Evolutionary conservation across 257 asterid genomes (phyloP).

Genomic region (Primulina eburnea): DNA sequence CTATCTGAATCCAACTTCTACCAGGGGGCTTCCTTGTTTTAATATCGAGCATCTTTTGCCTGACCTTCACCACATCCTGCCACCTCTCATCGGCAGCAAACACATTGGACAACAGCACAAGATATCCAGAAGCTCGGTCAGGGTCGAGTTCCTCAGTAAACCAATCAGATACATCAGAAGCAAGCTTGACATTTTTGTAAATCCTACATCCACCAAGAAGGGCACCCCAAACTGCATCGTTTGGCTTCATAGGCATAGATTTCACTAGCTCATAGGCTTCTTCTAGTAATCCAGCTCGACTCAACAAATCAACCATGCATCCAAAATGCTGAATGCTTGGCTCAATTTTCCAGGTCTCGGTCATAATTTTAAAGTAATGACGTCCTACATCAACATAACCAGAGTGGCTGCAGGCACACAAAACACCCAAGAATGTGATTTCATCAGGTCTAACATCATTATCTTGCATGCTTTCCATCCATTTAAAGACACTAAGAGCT

Average conservation of each 20-base stretch:
- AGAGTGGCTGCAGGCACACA: slow-evolving; percentile 79
- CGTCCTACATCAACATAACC: slow-evolving; percentile 64
- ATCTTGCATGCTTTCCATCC: slow-evolving; percentile 45
- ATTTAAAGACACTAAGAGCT: slow-evolving; percentile 52
- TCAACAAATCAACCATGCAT: slow-evolving; percentile 79
- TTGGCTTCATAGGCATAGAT: slow-evolving; percentile 77
- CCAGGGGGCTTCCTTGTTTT: slow-evolving; percentile 61
- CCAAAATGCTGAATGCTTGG: slow-evolving; percentile 72
- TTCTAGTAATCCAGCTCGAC: slow-evolving; percentile 76
- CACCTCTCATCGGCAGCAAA: slow-evolving; percentile 66
- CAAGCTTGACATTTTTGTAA: slow-evolving; percentile 55
- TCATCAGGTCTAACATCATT: slow-evolving; percentile 47
- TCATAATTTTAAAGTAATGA: slow-evolving; percentile 50
- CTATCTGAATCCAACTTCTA: slow-evolving; percentile 65
- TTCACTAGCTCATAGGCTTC: slow-evolving; percentile 59
- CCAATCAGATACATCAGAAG: slow-evolving; percentile 48
- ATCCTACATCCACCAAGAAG: slow-evolving; percentile 79
- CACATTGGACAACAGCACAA: slow-evolving; percentile 60
- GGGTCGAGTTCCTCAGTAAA: slow-evolving; percentile 47
- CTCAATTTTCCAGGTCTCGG: slow-evolving; percentile 47
- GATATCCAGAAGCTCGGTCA: slow-evolving; percentile 50
- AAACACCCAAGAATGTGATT: slow-evolving; percentile 62
- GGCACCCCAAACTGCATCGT: slow-evolving; percentile 80
- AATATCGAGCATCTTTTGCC: slow-evolving; percentile 47
- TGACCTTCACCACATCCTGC: slow-evolving; percentile 54